Evolutionary conservation across 345 rosid species (phyloP), one percentile per base, ranked within the genome.

Genomic region (Carallia pectinifolia): DNA sequence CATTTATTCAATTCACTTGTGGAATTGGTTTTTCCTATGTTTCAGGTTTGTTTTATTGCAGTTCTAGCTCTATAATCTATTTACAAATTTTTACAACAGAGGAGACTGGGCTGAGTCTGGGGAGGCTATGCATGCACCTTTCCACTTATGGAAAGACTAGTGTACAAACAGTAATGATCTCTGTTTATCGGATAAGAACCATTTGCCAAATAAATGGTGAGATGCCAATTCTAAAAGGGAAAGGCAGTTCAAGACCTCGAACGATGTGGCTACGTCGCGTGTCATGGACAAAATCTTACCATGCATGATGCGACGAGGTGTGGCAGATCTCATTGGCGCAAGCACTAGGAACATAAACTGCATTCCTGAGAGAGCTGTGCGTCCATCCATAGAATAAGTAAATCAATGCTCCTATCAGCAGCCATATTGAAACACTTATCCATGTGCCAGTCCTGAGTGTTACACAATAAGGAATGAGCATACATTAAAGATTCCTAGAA

Each of bases 401-500:
- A 3, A 90, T 85, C 19, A 86, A 52, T 61, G 76, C 87, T 74
- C 96, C 97, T 2, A 85, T 68, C 47, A 82, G 29, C 18, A 90
- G 84, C 97, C 96, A 90, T 40, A 87, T 80, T 0, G 92, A 88
- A 54, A 92, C 96, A 61, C 96, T 87, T 53, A 82, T 82, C 97
- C 94, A 92, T 23, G 96, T 89, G 6, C 76, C 86, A 58, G 77
- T 58, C 53, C 97, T 91, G 79, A 47, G 54, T 31, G 23, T 52
- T 62, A 47, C 54, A 1, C 30, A 15, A 38, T 5, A 54, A 36
- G 18, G 30, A 38, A 53, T 30, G 17, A 8, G 27, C 38, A 55
- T 31, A 15, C 50, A 15, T 36, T 56, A 6, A 64, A 27, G 6
- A 34, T 50, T n/a, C 15, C 6, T n/a, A 6, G 31, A 29, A 19